Base-by-base conservation (phyloP, 495 filamentous ascomycete genomes). In the Tirmania nivea region DNA sequence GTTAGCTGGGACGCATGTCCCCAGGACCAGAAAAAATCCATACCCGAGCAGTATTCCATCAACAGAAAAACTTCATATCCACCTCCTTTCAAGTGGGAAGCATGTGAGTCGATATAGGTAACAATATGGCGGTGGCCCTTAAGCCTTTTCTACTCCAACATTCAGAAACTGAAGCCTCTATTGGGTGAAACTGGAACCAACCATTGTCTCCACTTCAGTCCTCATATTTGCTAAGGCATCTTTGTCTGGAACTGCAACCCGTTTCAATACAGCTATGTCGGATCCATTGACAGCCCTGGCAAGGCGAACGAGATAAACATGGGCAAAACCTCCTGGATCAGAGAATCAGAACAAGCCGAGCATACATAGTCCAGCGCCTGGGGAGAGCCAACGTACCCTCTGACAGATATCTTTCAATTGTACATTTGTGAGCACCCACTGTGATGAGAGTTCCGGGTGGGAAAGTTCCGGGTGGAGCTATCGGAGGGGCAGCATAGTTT, bases 41-140 rank as follows among this genome's bases (percentile, higher is more conserved):
- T 62, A 60, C 77, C 77, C 57, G 78, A 75, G 63, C 77, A 80
- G 68, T 81, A 96, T 66, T 97, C 90, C 90, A 97, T 97, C 54
- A 97, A 78, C 60, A 97, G 66, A 69, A 97, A 97, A 47, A 97
- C 90, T 68, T 97, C 90, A 66, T 94, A 97, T 35, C 90, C 90
- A 45, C 87, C 86, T 36, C 83, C 87, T 57, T 83, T 80, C 55
- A 95, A 71, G 68, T 94, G 86, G 1, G 85, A 93, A 25, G 90
- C 90, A 70, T 97, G 90, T 52, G 87, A 94, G 71, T 97, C 90
- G 66, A 96, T 85, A 67, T 97, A 97, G 50, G 81, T 94, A 60
- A 97, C 90, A 63, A 97, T 95, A 58, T 90, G 82, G 52, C 78
- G 79, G 71, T 95, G 90, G 35, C 92, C 92, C 73, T 92, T 93